Percentiles rank a stretch among this genome's conserved stretches.
Conservation (phyloP, 2,329 filamentous ascomycete genomes). For the Fusarium sororula region DNA sequence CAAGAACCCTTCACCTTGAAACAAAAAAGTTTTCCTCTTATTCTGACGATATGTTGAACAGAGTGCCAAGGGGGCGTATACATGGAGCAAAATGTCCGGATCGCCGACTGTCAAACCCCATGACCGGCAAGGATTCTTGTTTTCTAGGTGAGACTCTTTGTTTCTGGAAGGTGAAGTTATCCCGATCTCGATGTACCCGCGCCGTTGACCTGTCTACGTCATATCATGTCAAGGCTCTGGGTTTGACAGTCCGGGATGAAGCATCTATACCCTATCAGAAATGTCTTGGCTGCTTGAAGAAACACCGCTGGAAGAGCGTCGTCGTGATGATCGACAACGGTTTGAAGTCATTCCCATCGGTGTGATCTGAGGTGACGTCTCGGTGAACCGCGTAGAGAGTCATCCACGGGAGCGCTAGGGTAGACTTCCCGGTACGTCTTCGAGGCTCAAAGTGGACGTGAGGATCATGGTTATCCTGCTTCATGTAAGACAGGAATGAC, state of each 20-base stretch:
- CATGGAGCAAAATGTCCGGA: constrained; percentile 28
- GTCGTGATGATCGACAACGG: constrained; percentile 6
- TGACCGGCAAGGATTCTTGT: constrained; percentile 1
- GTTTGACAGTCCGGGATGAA: constrained; percentile 5
- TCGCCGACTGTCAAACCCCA: not conserved
- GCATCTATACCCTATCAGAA: constrained; percentile 10
- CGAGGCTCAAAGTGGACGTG: constrained; percentile 7
- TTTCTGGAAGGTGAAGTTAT: constrained; percentile 13
- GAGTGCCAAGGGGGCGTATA: not conserved
- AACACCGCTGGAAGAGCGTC: not conserved
- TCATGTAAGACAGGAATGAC: not conserved
- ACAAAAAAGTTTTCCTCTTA: not conserved
- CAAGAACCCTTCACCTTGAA: constrained; percentile 1
- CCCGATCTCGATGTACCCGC: constrained; percentile 24
- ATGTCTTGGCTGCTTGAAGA: not conserved
- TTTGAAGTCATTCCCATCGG: constrained; percentile 16
- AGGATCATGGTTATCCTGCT: not conserved
- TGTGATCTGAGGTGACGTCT: constrained; percentile 16
- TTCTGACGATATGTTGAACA: not conserved
- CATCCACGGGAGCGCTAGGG: constrained; percentile 29
- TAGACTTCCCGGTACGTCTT: constrained; percentile 10
- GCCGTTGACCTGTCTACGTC: constrained; percentile 20
- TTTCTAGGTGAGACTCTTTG: not conserved
- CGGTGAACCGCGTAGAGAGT: not conserved
- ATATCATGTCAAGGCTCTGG: constrained; percentile 18